Evolutionary conservation across 2,329 filamentous ascomycete species (phyloP), one percentile per base, ranked within the genome.

Genomic region (Sordariomycetes sp.): DNA sequence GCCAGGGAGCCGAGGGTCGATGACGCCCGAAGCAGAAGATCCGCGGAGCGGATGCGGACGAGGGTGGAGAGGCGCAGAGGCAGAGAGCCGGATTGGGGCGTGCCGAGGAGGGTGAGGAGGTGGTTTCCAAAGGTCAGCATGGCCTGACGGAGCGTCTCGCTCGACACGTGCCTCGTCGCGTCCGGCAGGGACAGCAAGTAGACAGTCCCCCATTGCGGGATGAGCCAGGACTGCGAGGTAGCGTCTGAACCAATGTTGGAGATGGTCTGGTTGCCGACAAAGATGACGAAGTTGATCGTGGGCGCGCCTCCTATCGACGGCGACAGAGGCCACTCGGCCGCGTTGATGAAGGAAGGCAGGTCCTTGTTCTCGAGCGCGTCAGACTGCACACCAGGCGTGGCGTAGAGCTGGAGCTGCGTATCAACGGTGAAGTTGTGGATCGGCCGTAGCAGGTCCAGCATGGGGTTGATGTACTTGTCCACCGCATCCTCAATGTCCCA

Each of bases 351-450:
- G 2, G 85, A 88, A 24, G 86, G 86, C 2, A 98, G 69, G 47
- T 94, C 87, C 46, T 94, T 83, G 53, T 86, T 88, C 47, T 75
- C 79, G 23, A 98, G 63, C 0, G 82, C 70, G 17, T 79, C 62
- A 12, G 69, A 68, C 46, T 74, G 69, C 2, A 75, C 72, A n/a
- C 77, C 72, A 0, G 76, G 73, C 2, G 66, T 63, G n/a, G 92
- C 90, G 52, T 94, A 95, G 0, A 96, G 72, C 59, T 98, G 92
- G 3, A 98, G 84, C 59, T 98, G 92, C 0, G 87, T 94, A 52
- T 96, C 88, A 32, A 96, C 81, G 11, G 88, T 94, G 50, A 98
- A 96, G 54, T 93, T 90, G 64, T 88, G 92, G 44, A 95, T 93
- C 1, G 81, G 70, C 0, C 78, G 74, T 19, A 96, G 73, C 18